A percentile compares a stretch with the other conserved stretches of the same genome.
These are phyloP conservation scores for Acanthamoeba lugdunensis DNA, from an alignment of 208 protist species.

Conservation along the genomic window DNA sequence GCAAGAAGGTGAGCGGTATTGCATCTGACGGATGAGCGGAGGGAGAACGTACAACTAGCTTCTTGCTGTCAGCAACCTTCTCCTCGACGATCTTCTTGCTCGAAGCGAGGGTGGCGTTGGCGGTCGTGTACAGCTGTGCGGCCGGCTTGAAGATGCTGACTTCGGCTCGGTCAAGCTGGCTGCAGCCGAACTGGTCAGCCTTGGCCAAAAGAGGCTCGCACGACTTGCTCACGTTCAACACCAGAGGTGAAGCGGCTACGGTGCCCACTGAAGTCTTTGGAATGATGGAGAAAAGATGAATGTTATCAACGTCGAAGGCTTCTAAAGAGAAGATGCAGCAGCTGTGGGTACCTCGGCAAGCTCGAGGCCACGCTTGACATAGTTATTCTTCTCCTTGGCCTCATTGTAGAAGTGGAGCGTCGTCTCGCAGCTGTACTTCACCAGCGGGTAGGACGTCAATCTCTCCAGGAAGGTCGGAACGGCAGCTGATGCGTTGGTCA, in stretches of 20 bases:
- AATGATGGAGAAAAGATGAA: not conserved
- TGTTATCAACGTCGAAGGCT: not conserved
- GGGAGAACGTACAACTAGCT: not conserved
- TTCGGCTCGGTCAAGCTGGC: slow-evolving; percentile 20
- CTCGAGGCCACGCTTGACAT: slow-evolving; percentile 5
- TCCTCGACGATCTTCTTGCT: slow-evolving; percentile 38
- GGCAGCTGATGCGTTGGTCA: not conserved
- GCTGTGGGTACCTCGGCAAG: not conserved
- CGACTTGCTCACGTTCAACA: not conserved
- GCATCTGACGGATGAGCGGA: not conserved
- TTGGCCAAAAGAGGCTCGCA: slow-evolving; percentile 1
- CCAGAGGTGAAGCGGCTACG: not conserved
- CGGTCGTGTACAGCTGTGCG: not conserved
- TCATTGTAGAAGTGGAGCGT: slow-evolving; percentile 31
- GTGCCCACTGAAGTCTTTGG: not conserved
- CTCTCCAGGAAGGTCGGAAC: not conserved
- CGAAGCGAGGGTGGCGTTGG: not conserved
- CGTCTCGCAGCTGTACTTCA: slow-evolving; percentile 8
- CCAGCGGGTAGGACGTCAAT: slow-evolving; percentile 17
- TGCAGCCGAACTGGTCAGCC: slow-evolving; percentile 50
- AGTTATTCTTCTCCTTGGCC: slow-evolving; percentile 3
- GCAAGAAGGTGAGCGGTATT: not conserved
- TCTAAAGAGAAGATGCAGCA: not conserved
- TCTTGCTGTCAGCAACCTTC: not conserved
- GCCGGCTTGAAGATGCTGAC: slow-evolving; percentile 21